Percentiles rank a stretch among this genome's conserved stretches.
These are phyloP conservation scores for Oehlia diaphana DNA, from an alignment of 192 early-diverging fungal genomes.

Conservation along the genomic window DNA sequence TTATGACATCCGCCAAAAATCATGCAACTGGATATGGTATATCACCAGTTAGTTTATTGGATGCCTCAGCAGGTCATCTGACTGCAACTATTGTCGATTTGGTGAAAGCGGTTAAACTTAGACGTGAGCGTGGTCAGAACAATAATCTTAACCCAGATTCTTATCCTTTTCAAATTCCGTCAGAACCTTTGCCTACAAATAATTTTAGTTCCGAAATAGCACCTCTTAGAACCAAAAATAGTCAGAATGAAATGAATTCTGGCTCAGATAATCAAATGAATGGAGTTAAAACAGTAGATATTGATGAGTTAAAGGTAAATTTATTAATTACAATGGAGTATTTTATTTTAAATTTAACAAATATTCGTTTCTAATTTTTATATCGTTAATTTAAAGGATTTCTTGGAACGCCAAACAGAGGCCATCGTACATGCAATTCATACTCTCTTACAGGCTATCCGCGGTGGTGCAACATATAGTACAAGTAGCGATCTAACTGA, in stretches of 20 bases:
- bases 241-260: neutral
- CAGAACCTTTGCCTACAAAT: neutral
- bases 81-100: conserved; percentile 80
- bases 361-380: neutral
- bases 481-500: conserved; percentile 48
- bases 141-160: neutral
- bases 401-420: conserved; percentile 71
- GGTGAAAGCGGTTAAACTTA: conserved; percentile 55
- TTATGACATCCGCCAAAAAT: conserved; percentile 74
- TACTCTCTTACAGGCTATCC: conserved; percentile 62
- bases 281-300: conserved; percentile 33
- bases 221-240: neutral
- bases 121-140: neutral
- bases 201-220: neutral
- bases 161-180: neutral
- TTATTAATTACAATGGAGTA: neutral
- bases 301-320: conserved; percentile 51
- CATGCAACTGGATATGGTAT: conserved; percentile 71
- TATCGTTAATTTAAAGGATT: conserved; percentile 42
- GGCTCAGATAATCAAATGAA: neutral
- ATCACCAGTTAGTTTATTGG: conserved; percentile 64
- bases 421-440: conserved; percentile 80
- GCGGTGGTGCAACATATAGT: conserved; percentile 47
- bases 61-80: conserved; percentile 77
- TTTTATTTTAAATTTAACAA: neutral